Conservation (phyloP, 1,139 yeast species). For the Saccharomycopsis hybrid region DNA sequence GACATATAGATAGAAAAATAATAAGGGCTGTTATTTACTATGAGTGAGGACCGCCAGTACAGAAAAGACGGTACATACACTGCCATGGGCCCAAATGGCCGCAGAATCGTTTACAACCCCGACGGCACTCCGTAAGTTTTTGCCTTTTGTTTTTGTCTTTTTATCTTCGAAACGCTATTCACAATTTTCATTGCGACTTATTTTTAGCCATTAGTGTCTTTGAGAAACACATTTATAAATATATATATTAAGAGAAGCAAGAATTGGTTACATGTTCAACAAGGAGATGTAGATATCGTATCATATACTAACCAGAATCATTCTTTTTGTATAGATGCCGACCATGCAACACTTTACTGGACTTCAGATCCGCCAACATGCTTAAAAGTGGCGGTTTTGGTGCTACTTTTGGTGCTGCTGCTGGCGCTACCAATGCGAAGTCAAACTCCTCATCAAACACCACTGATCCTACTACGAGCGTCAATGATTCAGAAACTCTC, state of each 20-base stretch:
- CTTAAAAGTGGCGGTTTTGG: conserved; percentile 25
- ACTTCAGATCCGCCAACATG: conserved; percentile 59
- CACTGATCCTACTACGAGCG: conserved; percentile 21
- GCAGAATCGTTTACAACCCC: conserved; percentile 70
- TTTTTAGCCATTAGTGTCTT: no score
- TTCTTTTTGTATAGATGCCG: conserved; percentile 49
- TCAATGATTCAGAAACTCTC: conserved; percentile 25
- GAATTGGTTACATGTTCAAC: no score
- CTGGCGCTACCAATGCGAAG: conserved; percentile 23
- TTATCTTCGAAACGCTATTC: no score
- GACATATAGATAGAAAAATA: no score
- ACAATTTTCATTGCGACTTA: no score
- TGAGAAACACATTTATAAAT: no score
- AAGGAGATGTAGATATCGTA: no score
- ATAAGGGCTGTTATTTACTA: not conserved
- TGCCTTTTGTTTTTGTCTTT: not conserved
- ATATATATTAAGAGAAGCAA: no score
- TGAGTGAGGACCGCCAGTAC: conserved; percentile 4
- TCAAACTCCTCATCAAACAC: conserved; percentile 5
- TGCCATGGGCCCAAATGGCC: conserved; percentile 49
- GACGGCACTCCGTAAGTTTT: conserved; percentile 82
- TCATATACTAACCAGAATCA: no score
- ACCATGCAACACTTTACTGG: conserved; percentile 70
- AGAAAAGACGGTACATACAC: conserved; percentile 20
- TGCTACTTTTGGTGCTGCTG: conserved; percentile 20